phyloP scores from a whole-genome alignment of 2,329 filamentous ascomycete genomes.

The Diaporthe humulicola region DNA sequence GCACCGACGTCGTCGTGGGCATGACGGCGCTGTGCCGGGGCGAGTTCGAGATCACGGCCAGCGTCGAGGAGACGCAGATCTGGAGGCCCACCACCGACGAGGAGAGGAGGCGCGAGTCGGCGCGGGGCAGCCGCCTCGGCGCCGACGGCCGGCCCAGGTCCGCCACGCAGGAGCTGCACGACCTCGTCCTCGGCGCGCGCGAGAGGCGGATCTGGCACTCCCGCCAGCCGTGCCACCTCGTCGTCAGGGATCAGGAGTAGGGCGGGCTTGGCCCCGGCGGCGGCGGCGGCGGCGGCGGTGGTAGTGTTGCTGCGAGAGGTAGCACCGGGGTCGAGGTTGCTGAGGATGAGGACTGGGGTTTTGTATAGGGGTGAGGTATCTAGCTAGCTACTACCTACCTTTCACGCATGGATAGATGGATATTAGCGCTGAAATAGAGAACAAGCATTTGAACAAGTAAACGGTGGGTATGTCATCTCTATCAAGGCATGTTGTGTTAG shows the following conservation, averaged over 20 bases:
- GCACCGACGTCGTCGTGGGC: conserved; percentile 74
- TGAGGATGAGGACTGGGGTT: not conserved
- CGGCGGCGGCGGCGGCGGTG: not conserved
- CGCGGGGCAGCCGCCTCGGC: conserved; percentile 44
- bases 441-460: not conserved
- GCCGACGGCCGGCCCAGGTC: conserved; percentile 55
- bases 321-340: not conserved
- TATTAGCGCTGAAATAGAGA: not conserved
- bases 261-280: not conserved
- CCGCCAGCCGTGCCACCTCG: conserved; percentile 67
- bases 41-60: conserved; percentile 84
- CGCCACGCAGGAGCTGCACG: conserved; percentile 70
- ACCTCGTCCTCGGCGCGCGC: conserved; percentile 69
- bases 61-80: conserved; percentile 82
- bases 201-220: conserved; percentile 77
- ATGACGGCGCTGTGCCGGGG: conserved; percentile 83
- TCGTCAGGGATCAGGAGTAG: conserved; percentile 61
- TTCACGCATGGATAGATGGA: conserved; percentile 12
- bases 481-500: not conserved
- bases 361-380: conserved; percentile 3
- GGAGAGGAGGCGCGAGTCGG: conserved; percentile 46
- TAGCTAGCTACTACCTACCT: not conserved
- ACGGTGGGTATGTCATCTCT: not conserved
- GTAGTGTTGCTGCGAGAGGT: not conserved
- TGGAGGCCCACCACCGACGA: conserved; percentile 52